phyloP scores from a whole-genome alignment of 345 rosid species.

The Barbarea vulgaris region DNA sequence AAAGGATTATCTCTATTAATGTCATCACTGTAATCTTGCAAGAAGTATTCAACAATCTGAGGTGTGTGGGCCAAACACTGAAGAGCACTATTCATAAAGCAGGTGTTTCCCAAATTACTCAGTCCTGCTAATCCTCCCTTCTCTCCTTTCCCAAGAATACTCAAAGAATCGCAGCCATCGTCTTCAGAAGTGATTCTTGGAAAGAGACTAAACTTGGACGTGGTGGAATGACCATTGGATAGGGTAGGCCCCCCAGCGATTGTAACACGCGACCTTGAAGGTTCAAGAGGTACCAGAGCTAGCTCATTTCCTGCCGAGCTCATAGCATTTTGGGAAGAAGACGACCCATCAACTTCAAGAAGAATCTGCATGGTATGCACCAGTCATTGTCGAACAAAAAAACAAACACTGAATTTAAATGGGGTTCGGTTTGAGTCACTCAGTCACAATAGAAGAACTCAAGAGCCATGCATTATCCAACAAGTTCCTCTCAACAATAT shows the following conservation, averaged over 20 bases:
- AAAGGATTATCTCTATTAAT: constrained; percentile 83
- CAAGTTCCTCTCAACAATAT: constrained; percentile 8
- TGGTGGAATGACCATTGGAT: constrained; percentile 77
- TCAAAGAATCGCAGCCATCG: constrained; percentile 49
- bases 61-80: constrained; percentile 96
- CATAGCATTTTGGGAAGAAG: constrained; percentile 54
- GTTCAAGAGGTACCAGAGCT: constrained; percentile 84
- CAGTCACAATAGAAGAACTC: not conserved
- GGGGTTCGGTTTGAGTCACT: not conserved
- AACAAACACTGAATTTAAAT: not conserved
- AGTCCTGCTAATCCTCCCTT: constrained; percentile 90
- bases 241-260: constrained; percentile 83
- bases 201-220: constrained; percentile 46
- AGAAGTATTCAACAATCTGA: constrained; percentile 79
- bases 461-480: constrained; percentile 25
- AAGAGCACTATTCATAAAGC: constrained; percentile 97
- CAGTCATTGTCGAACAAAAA: constrained; percentile 14
- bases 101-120: constrained; percentile 94
- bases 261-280: constrained; percentile 66
- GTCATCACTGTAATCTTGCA: constrained; percentile 81
- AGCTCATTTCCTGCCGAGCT: constrained; percentile 78
- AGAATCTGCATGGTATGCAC: constrained; percentile 62
- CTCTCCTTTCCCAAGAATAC: constrained; percentile 57
- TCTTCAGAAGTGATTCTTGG: constrained; percentile 43
- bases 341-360: constrained; percentile 63